Evolutionary conservation across 2,329 filamentous ascomycete genomes (phyloP).

Genomic region (Fusarium camptoceras): DNA sequence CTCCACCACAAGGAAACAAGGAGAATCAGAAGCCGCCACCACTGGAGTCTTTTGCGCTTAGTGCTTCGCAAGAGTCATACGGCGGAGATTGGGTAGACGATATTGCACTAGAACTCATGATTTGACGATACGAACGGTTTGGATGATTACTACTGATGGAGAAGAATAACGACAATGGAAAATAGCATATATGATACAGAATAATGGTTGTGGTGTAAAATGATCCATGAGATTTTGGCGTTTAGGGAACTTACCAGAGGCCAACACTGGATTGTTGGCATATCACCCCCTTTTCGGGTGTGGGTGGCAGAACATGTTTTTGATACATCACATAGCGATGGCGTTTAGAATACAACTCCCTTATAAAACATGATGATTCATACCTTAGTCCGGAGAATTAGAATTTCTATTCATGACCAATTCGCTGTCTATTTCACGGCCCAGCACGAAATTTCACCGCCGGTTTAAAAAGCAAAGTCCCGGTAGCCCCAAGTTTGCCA

Average conservation of each 20-base stretch:
- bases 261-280: constrained; percentile 1
- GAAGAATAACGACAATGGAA: not conserved
- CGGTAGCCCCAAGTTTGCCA: not conserved
- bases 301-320: constrained; percentile 19
- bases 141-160: constrained; percentile 6
- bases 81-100: constrained; percentile 56
- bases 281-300: constrained; percentile 1
- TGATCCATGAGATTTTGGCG: constrained; percentile 5
- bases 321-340: constrained; percentile 30
- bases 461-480: not conserved
- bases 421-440: not conserved
- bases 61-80: constrained; percentile 54
- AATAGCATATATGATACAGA: not conserved
- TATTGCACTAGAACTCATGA: constrained; percentile 49
- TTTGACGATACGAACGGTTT: constrained; percentile 36
- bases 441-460: constrained; percentile 6
- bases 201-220: not conserved
- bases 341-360: constrained; percentile 24
- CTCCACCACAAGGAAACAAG: constrained; percentile 11
- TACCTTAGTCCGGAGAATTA: not conserved
- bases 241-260: constrained; percentile 8
- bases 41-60: constrained; percentile 16
- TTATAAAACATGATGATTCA: constrained; percentile 1
- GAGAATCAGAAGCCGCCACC: constrained; percentile 45
- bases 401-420: not conserved